These are phyloP conservation scores for Pseudogymnoascus sp. DNA, from an alignment of 2,329 filamentous ascomycete species.

Conservation along the genomic window DNA sequence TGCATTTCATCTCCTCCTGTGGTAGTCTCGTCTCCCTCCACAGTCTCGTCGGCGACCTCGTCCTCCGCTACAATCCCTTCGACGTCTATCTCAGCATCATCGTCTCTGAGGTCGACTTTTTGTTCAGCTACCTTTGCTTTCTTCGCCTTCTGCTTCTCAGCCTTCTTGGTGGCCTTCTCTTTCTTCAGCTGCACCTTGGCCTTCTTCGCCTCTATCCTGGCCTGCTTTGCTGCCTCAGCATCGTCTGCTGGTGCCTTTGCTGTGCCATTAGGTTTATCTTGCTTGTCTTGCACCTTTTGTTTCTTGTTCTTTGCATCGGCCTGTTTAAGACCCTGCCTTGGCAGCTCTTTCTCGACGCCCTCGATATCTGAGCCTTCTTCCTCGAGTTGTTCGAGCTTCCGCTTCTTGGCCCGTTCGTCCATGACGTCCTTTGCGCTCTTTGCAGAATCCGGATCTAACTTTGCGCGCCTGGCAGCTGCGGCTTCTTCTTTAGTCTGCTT, in stretches of 20 bases:
- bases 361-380: slow-evolving; percentile 41
- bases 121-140: slow-evolving; percentile 29
- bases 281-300: slow-evolving; percentile 47
- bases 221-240: slow-evolving; percentile 26
- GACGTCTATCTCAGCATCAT: slow-evolving; percentile 24
- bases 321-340: slow-evolving; percentile 54
- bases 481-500: slow-evolving; percentile 93
- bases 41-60: slow-evolving; percentile 21
- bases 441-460: slow-evolving; percentile 82
- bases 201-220: slow-evolving; percentile 19
- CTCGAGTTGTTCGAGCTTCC: slow-evolving; percentile 63
- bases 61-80: slow-evolving; percentile 14
- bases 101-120: slow-evolving; percentile 26
- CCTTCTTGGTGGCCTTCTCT: slow-evolving; percentile 35
- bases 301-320: slow-evolving; percentile 35
- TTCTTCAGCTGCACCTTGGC: slow-evolving; percentile 29
- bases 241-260: slow-evolving; percentile 33
- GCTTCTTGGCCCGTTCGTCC: slow-evolving; percentile 75
- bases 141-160: slow-evolving; percentile 35
- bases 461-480: slow-evolving; percentile 72
- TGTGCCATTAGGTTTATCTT: slow-evolving; percentile 11
- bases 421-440: slow-evolving; percentile 91
- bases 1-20: slow-evolving; percentile 30
- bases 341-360: slow-evolving; percentile 52
- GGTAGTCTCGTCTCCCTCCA: slow-evolving; percentile 22